These are phyloP conservation scores for Stemphylium lycopersici DNA, from an alignment of 2,329 filamentous ascomycete genomes.

Conservation along the genomic window DNA sequence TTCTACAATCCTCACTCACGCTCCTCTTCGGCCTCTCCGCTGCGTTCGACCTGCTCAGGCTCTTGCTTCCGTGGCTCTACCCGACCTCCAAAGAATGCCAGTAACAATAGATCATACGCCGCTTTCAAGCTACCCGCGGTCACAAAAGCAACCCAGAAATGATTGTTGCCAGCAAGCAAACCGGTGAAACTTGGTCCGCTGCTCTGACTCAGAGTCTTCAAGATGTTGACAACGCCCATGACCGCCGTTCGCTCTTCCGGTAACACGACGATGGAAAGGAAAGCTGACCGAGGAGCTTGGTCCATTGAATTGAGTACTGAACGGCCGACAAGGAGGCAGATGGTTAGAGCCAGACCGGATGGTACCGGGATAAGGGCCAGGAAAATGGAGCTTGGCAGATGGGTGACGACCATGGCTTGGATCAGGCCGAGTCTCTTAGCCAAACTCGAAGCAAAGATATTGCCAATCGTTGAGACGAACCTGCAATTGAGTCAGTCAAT, in stretches of 20 bases:
- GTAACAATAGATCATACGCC: slow-evolving; percentile 44
- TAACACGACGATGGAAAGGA: slow-evolving; percentile 41
- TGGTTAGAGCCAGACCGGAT: slow-evolving; percentile 30
- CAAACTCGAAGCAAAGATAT: slow-evolving; percentile 52
- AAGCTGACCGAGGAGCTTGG: slow-evolving; percentile 47
- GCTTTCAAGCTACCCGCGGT: slow-evolving; percentile 46
- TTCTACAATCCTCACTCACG: background rate
- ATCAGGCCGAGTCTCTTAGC: slow-evolving; percentile 67
- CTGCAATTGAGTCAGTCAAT: slow-evolving; percentile 13
- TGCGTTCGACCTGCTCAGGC: background rate
- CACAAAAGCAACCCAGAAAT: slow-evolving; percentile 50
- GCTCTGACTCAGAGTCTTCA: slow-evolving; percentile 46
- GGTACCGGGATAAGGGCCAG: slow-evolving; percentile 41
- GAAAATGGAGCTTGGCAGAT: slow-evolving; percentile 46
- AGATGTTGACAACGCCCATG: slow-evolving; percentile 49
- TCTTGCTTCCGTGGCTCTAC: slow-evolving; percentile 22
- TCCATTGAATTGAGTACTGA: slow-evolving; percentile 47
- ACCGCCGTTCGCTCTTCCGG: slow-evolving; percentile 47
- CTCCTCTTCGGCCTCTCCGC: background rate
- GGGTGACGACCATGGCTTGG: slow-evolving; percentile 50
- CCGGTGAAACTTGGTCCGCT: slow-evolving; percentile 45
- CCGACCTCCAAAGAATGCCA: slow-evolving; percentile 43
- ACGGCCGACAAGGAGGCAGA: slow-evolving; percentile 40
- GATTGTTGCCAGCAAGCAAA: slow-evolving; percentile 37
- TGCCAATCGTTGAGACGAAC: slow-evolving; percentile 42